A percentile compares a stretch with the other conserved stretches of the same genome.
These are phyloP conservation scores for Apiotrichum brassicae DNA, from an alignment of 1,284 basidiomycete species.

Conservation along the genomic window DNA sequence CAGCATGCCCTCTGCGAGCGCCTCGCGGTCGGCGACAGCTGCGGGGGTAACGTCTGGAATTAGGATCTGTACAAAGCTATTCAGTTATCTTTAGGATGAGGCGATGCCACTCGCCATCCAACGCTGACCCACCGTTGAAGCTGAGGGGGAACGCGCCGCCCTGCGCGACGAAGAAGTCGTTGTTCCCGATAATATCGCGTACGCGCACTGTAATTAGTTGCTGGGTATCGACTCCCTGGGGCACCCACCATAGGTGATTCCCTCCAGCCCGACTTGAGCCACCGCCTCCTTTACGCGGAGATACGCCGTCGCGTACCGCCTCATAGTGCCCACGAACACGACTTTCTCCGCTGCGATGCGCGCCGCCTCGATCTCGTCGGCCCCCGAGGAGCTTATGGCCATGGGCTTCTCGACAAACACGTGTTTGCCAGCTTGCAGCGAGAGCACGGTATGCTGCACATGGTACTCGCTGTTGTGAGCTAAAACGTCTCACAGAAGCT, in stretches of 20 bases:
- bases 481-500: not conserved
- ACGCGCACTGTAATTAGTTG: conserved; percentile 28
- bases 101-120: no score
- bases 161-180: conserved; percentile 36
- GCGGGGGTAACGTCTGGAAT: conserved; percentile 34
- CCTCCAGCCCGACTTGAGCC: not conserved
- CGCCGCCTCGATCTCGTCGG: conserved; percentile 23
- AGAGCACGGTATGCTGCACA: conserved; percentile 15
- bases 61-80: conserved; percentile 16
- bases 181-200: conserved; percentile 49
- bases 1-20: conserved; percentile 12
- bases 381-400: conserved; percentile 24
- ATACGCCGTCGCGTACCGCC: conserved; percentile 46
- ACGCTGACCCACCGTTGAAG: conserved; percentile 7
- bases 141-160: conserved; percentile 11
- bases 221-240: no score
- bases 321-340: conserved; percentile 46
- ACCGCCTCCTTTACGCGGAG: conserved; percentile 37
- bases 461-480: conserved; percentile 12
- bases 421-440: conserved; percentile 22
- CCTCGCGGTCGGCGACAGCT: conserved; percentile 18
- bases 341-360: conserved; percentile 16
- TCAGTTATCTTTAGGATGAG: not conserved
- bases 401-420: conserved; percentile 43
- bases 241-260: conserved; percentile 11